Evolutionary conservation across 1,284 basidiomycete genomes (phyloP), one percentile per base, ranked within the genome.

Genomic region (Uromyces viciae-fabae): DNA sequence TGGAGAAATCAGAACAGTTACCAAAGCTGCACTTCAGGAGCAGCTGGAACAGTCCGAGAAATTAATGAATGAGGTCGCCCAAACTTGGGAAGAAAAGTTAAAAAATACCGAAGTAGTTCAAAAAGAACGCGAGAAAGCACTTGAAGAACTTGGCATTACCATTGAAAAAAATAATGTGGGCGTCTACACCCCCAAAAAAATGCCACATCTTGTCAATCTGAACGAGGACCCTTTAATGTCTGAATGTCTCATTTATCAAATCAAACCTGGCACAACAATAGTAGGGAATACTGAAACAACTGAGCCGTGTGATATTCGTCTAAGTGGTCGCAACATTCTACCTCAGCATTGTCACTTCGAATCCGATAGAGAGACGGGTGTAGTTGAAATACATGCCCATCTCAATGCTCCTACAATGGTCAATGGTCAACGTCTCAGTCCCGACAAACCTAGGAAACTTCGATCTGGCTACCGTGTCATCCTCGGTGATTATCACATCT

Each of bases 1-100:
- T 82, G 96, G 97, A 64, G 92, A 92, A 85, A 90, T 98, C 86
- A 94, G 93, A 89, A 96, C 93, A 3, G 95, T 99, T 83, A 94
- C 94, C 43, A 98, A 98, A 87, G 94, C 95, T 3, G 95, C 95
- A 85, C 88, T 99, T 74, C 94, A 98, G 86, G 96, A 99, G 83
- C 96, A 98, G 87, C 91, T 98, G 87, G 93, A 98, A 87, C 90
- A 94, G 72, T 93, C 93, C 86, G 96, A 99, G 88, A 98, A 98
- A 88, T 88, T 99, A 82, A 98, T 99, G 95, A 90, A 94, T 87
- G 90, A 91, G 84, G 88, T 98, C 86, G 98, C 98, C 86, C 93
- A 98, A 88, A 98, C 95, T 2, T 98, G 96, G 95, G 96, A 99
- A 87, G 90, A 98, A 87, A 99, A 99, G 88, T 88, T 99, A 88